Base-by-base conservation (phyloP, 2,329 filamentous ascomycete genomes). In the Alternaria sp. region DNA sequence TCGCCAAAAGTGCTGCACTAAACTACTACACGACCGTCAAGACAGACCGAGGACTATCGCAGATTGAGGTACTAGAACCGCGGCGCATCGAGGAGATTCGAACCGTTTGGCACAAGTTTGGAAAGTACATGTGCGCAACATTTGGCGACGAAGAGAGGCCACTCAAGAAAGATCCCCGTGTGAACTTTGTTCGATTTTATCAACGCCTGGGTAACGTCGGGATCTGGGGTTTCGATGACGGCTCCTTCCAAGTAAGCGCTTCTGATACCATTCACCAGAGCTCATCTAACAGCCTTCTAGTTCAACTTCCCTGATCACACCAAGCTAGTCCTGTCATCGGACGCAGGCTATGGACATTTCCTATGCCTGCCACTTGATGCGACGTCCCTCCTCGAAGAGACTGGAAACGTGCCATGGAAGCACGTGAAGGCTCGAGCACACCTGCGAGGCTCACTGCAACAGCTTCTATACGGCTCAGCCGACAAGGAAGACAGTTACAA, bases 261-360 rank as follows among this genome's bases (percentile, higher is more conserved):
- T 44, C 40, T 28, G 29, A 13, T 8, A 31, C 9, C 21, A n/a
- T 34, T 36, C 6, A 7, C 8, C 23, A 36, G 37, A 13, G 24
- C 23, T 21, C 13, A 37, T 46, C 61, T 64, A 52, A 64, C 50
- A 41, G n/a, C 50, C 5, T 13, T 4, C n/a, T 64, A 92, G 85
- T 91, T 94, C 78, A 94, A 95, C 79, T 95, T 95, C 76, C 91
- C 91, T 2, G 91, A 95, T 67, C 91, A 95, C 75, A 94, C 91
- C 58, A 95, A 95, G 78, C 85, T 95, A 54, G 89, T 94, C 11
- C 80, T 95, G 26, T 91, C 92, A 57, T 80, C 88, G 1, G 86
- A 89, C 29, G 91, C 90, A n/a, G 86, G 84, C 1, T 90, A 88
- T 83, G 89, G 90, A 66, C 89, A 91, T 72, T 92, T 93, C 72